Evolutionary conservation across 306 rosid species (phyloP), one percentile per base, ranked within the genome.

Genomic region (Glycyrrhiza uralensis): DNA sequence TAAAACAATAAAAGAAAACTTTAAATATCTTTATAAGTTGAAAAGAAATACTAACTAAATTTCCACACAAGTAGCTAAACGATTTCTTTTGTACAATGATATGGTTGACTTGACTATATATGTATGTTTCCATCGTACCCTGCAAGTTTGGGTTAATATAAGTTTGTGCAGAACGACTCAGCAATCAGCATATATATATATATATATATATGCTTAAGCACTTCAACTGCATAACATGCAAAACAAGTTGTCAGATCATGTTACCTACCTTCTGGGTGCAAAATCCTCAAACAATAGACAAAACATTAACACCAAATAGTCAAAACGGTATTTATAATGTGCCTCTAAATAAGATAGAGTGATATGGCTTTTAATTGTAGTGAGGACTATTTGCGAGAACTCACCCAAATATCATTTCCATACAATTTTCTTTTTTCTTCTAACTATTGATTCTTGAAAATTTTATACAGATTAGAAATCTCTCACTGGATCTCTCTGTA

Each of bases 181-280:
- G 66, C 57, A n/a, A n/a, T n/a, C n/a, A n/a, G n/a, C n/a, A n/a
- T n/a, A n/a, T n/a, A n/a, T n/a, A n/a, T n/a, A n/a, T n/a, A n/a
- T n/a, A n/a, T n/a, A n/a, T n/a, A n/a, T n/a, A n/a, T n/a, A 18
- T 35, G 44, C 29, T 17, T 24, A 30, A 4, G 63, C 32, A 6
- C 18, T 67, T 17, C 8, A 76, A 46, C 8, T 23, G 1, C 35
- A 38, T 38, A 33, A 38, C 2, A 36, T 15, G 44, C 5, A 46
- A 49, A 57, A 65, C 22, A 4, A 28, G 8, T 74, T 67, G 80
- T 42, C 68, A 30, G 72, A 80, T 51, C 38, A 22, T 80, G 84
- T 80, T 30, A 73, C 76, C 76, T 29, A 59, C 76, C 76, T 2
- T 50, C 46, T 38, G 45, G 51, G 39, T 66, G 19, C 80, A 46